A percentile compares a stretch with the other conserved stretches of the same genome.
These are phyloP conservation scores for Lunasporangiospora selenospora DNA, from an alignment of 192 early-diverging fungal species.

Conservation along the genomic window DNA sequence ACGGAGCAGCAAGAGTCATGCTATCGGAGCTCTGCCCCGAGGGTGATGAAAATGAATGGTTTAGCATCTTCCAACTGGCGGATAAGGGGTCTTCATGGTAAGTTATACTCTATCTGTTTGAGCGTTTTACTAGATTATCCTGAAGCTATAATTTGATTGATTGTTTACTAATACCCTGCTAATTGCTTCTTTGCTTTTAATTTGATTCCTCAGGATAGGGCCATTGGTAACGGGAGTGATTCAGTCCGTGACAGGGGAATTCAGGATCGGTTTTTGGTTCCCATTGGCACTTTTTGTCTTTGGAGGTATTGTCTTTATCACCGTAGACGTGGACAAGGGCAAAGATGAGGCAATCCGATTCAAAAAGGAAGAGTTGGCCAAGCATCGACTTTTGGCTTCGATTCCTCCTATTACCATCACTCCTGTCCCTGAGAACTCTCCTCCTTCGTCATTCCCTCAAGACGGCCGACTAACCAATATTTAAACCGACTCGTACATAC, in stretches of 20 bases:
- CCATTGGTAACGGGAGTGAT: constrained; percentile 77
- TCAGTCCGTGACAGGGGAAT: constrained; percentile 51
- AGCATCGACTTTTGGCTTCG: background rate
- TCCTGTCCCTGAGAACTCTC: background rate
- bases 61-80: constrained; percentile 65
- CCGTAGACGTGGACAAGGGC: constrained; percentile 59
- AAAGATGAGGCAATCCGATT: constrained; percentile 50
- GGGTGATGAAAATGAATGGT: constrained; percentile 70
- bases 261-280: constrained; percentile 57
- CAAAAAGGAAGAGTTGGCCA: constrained; percentile 2
- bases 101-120: background rate
- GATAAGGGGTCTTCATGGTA: constrained; percentile 65
- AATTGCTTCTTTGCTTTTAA: background rate
- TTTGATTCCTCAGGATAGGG: constrained; percentile 58
- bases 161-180: background rate
- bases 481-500: too few relatives aligned
- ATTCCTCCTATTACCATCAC: constrained; percentile 31
- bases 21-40: constrained; percentile 65
- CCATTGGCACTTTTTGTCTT: constrained; percentile 51
- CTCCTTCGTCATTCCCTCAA: too few relatives aligned
- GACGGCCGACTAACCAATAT: too few relatives aligned
- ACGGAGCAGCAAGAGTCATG: constrained; percentile 59
- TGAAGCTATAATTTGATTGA: background rate
- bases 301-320: constrained; percentile 50
- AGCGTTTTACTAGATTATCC: background rate